Percentiles rank a stretch among this genome's conserved stretches.
phyloP scores from a whole-genome alignment of 768 basidiomycete species.

The Suillus sp. region DNA sequence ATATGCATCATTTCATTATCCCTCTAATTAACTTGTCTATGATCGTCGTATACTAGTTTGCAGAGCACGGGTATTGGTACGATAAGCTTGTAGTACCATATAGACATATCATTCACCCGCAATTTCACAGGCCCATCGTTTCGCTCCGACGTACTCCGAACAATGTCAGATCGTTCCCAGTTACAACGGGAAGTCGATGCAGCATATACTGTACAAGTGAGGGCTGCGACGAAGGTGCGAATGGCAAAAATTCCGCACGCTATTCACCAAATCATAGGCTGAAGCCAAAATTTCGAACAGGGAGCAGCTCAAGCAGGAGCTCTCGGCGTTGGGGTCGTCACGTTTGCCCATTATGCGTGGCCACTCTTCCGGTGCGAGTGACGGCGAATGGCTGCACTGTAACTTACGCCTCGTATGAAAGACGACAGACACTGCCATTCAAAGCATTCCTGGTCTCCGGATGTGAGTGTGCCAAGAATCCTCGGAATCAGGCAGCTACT shows the following conservation, averaged over 20 bases:
- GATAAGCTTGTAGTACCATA: not conserved
- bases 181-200: slow-evolving; percentile 56
- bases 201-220: slow-evolving; percentile 61
- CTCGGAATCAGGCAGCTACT: not conserved
- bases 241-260: not conserved
- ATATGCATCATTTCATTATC: not conserved
- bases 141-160: not conserved
- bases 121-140: not conserved
- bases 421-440: slow-evolving; percentile 79
- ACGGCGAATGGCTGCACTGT: not conserved
- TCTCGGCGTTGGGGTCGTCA: slow-evolving; percentile 60
- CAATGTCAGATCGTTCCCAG: slow-evolving; percentile 40
- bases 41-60: not conserved
- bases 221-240: slow-evolving; percentile 58
- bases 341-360: slow-evolving; percentile 71
- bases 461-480: slow-evolving; percentile 46
- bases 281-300: slow-evolving; percentile 36
- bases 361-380: slow-evolving; percentile 63
- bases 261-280: slow-evolving; percentile 5
- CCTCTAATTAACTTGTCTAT: not conserved
- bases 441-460: slow-evolving; percentile 78
- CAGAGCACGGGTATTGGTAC: not conserved
- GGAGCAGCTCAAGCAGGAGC: slow-evolving; percentile 55
- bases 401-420: slow-evolving; percentile 30
- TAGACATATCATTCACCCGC: not conserved